These are phyloP conservation scores for Aspergillus sp. DNA, from an alignment of 2,329 filamentous ascomycete genomes.

Conservation along the genomic window DNA sequence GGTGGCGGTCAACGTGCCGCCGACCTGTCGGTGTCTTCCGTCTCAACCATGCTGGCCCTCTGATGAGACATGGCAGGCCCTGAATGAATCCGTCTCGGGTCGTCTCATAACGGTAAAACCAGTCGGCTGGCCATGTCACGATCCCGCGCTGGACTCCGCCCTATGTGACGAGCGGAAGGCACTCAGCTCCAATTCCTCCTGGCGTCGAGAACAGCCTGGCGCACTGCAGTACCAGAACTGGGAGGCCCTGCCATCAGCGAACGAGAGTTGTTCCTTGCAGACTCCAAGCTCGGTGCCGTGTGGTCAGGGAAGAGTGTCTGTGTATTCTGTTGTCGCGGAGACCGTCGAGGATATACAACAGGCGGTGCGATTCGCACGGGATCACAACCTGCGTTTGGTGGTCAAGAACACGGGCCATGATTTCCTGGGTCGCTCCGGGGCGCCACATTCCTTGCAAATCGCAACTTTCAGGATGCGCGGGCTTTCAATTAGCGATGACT, in stretches of 20 bases:
- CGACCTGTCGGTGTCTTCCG: background rate
- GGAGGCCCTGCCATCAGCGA: slow-evolving; percentile 37
- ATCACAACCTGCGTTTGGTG: slow-evolving; percentile 16
- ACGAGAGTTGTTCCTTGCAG: slow-evolving; percentile 40
- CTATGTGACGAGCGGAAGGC: background rate
- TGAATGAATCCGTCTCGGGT: background rate
- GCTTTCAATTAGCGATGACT: slow-evolving; percentile 7
- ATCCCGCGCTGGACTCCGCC: background rate
- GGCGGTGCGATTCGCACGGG: slow-evolving; percentile 36
- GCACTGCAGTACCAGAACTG: slow-evolving; percentile 41
- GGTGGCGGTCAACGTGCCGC: background rate
- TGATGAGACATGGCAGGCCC: background rate
- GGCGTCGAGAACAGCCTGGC: background rate
- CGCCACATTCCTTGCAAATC: slow-evolving; percentile 33
- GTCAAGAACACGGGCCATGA: slow-evolving; percentile 21
- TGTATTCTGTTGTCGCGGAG: slow-evolving; percentile 37
- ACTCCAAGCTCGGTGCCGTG: slow-evolving; percentile 24
- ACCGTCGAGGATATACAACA: slow-evolving; percentile 34
- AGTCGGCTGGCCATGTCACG: background rate
- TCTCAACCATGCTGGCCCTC: background rate
- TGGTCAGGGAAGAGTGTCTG: slow-evolving; percentile 36
- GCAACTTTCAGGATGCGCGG: slow-evolving; percentile 20
- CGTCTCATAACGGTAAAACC: background rate
- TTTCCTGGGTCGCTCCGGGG: slow-evolving; percentile 21
- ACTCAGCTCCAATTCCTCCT: background rate